A percentile compares a stretch with the other conserved stretches of the same genome.
Conservation (phyloP, 2,329 filamentous ascomycete genomes). For the Blastomyces gilchristii region DNA sequence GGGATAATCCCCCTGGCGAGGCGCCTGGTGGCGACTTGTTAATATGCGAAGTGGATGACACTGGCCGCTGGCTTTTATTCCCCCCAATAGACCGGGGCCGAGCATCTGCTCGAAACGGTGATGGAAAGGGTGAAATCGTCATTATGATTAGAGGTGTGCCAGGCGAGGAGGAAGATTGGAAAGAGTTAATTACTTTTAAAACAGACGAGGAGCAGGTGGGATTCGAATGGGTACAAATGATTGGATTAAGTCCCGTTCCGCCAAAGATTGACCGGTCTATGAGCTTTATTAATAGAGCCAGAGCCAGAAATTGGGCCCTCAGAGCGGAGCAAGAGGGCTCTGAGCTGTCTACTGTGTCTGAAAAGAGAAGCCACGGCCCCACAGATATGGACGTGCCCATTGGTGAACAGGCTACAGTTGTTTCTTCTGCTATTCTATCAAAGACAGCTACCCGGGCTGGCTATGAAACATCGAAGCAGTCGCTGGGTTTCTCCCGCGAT, state of each 20-base stretch:
- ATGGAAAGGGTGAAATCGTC: slow-evolving; percentile 61
- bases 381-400: slow-evolving; percentile 52
- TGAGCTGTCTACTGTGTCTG: slow-evolving; percentile 21
- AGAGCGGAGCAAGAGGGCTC: slow-evolving; percentile 6
- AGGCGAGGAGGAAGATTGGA: slow-evolving; percentile 58
- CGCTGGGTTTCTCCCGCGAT: background rate
- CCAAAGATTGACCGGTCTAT: slow-evolving; percentile 47
- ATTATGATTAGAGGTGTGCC: slow-evolving; percentile 74
- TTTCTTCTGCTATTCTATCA: background rate
- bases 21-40: slow-evolving; percentile 72
- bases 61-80: slow-evolving; percentile 75
- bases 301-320: slow-evolving; percentile 24
- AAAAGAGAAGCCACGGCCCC: slow-evolving; percentile 38
- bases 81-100: slow-evolving; percentile 66
- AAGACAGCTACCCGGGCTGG: background rate
- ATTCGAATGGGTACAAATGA: slow-evolving; percentile 76
- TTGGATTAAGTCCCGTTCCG: slow-evolving; percentile 57
- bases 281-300: slow-evolving; percentile 41
- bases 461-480: background rate
- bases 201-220: slow-evolving; percentile 68
- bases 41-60: slow-evolving; percentile 75
- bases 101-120: slow-evolving; percentile 71
- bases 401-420: slow-evolving; percentile 36
- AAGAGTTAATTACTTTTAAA: slow-evolving; percentile 68
- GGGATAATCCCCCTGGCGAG: slow-evolving; percentile 63